Evolutionary conservation across 345 rosid genomes (phyloP), one percentile per base, ranked within the genome.

Genomic region (Syzygium grande): DNA sequence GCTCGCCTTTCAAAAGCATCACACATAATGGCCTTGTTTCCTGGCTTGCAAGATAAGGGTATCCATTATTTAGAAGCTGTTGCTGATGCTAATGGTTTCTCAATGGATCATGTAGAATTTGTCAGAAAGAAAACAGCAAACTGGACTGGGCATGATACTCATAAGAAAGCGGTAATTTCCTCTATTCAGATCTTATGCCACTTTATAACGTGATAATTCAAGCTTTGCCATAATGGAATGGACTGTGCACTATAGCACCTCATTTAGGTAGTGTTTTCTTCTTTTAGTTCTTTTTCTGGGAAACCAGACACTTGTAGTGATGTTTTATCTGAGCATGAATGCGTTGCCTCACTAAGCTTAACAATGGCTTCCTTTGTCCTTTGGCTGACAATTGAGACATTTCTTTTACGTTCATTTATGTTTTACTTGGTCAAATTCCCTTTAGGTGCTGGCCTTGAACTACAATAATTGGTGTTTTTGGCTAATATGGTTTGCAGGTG

Each of bases 1-100:
- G 95, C 95, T 86, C 92, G 68, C 90, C 87, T 93, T 77, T 94
- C 95, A 54, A 88, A 90, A 87, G 86, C 89, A 63, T 92, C 99
- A 52, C 90, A 83, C 54, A 90, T 96, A 73, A 86, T 94, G 90
- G 90, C 96, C 63, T 59, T 95, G 89, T 96, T 94, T 86, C 99
- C 97, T 34, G 98, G 98, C 78, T 88, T 96, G 91, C 90, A 94
- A 88, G 94, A 94, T 53, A 89, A 87, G 58, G 96, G 94, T 89
- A 89, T 90, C 21, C 90, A 91, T 90, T 95, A 95, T 92, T 88
- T 97, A 88, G 93, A 92, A 91, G 89, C 92, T 30, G 91, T 95
- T 91, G 94, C 97, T 79, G 93, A 88, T 87, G 91, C 94, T 85
- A 95, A 96, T 91, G 93, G 93, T 59, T 91, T 95, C 85, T 87